phyloP scores from a whole-genome alignment of 2,329 filamentous ascomycete genomes.

The Metarhizium anisopliae region DNA sequence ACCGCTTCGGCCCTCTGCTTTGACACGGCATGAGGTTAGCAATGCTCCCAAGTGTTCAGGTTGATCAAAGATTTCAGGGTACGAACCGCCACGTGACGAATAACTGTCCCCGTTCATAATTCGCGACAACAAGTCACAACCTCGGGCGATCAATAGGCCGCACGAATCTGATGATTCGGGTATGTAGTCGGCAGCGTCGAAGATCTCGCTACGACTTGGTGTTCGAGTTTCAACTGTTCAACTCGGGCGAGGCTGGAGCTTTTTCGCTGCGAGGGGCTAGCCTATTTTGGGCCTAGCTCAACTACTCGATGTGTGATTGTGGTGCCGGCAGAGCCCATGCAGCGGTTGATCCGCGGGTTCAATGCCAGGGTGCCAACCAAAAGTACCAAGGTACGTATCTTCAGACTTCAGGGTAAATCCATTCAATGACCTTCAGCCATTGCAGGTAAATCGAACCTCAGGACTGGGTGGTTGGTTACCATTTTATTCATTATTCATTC shows the following conservation, averaged over 20 bases:
- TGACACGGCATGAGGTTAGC: constrained; percentile 12
- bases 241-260: constrained; percentile 34
- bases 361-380: not conserved
- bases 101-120: constrained; percentile 83
- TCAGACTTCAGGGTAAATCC: not conserved
- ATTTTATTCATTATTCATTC: not conserved
- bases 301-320: not conserved
- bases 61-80: constrained; percentile 9
- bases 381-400: not conserved
- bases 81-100: constrained; percentile 51
- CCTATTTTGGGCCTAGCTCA: constrained; percentile 14
- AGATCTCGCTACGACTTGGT: not conserved
- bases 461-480: too few relatives aligned
- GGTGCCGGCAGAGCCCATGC: not conserved
- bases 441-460: too few relatives aligned
- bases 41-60: constrained; percentile 1
- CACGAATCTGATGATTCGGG: constrained; percentile 1
- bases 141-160: constrained; percentile 7
- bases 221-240: constrained; percentile 13
- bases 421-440: not conserved
- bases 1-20: constrained; percentile 40
- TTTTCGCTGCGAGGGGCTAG: constrained; percentile 27
- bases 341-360: not conserved
- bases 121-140: constrained; percentile 8
- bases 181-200: constrained; percentile 1